Conservation (phyloP, 352 stramenopile genomes). For the Globisporangium abappressorium region DNA sequence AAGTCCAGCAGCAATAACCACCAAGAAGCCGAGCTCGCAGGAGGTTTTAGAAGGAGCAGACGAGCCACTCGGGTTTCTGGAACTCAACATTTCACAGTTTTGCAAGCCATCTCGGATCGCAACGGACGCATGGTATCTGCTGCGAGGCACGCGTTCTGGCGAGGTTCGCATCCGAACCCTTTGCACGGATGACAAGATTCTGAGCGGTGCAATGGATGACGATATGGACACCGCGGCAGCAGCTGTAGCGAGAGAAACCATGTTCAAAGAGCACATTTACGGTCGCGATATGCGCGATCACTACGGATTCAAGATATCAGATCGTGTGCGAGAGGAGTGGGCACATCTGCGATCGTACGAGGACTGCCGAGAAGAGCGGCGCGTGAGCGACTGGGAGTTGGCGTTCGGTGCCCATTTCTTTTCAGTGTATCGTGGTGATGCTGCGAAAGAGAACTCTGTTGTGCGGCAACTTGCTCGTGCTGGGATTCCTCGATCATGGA, state of each 20-base stretch:
- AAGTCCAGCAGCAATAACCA: background rate
- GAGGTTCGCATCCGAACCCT: conserved; percentile 69
- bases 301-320: conserved; percentile 67
- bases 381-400: conserved; percentile 59
- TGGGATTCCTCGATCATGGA: conserved; percentile 62
- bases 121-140: conserved; percentile 60
- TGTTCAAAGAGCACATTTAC: conserved; percentile 44
- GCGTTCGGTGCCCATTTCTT: conserved; percentile 49
- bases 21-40: background rate
- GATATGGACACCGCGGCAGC: background rate
- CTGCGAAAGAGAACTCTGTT: conserved; percentile 22
- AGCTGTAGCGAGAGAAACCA: conserved; percentile 20
- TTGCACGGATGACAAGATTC: conserved; percentile 27
- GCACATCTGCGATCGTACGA: conserved; percentile 67
- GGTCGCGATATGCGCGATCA: conserved; percentile 39
- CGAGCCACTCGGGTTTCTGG: conserved; percentile 47
- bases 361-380: conserved; percentile 67
- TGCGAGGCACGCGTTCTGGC: conserved; percentile 44
- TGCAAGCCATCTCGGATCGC: conserved; percentile 29
- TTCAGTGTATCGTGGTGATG: conserved; percentile 13
- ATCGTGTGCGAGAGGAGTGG: conserved; percentile 37
- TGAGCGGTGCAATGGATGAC: conserved; percentile 18
- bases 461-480: conserved; percentile 34
- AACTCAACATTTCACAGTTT: conserved; percentile 45
- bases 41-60: conserved; percentile 24